Percentiles rank a stretch among this genome's conserved stretches.
Conservation (phyloP, 495 filamentous ascomycete species). For the Penicillium lividum region DNA sequence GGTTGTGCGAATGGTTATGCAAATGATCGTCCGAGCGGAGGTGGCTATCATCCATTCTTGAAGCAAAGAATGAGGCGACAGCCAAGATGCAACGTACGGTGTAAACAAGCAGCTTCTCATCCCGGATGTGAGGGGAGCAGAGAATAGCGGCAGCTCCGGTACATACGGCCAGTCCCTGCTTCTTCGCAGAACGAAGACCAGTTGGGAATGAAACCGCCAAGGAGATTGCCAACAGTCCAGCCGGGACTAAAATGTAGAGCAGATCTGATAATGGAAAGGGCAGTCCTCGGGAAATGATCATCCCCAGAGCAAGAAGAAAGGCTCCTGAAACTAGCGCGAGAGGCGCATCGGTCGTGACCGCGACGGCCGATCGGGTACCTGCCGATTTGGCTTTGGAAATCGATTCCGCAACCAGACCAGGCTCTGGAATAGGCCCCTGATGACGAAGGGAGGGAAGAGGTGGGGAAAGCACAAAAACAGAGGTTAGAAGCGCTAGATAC, state of each 20-base stretch:
- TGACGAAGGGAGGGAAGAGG: conserved; percentile 37
- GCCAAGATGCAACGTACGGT: conserved; percentile 32
- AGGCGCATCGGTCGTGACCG: conserved; percentile 30
- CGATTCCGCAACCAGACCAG: conserved; percentile 29
- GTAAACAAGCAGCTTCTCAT: conserved; percentile 34
- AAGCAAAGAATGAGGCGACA: conserved; percentile 36
- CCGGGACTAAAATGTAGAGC: conserved; percentile 26
- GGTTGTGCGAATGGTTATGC: conserved; percentile 33
- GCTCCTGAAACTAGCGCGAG: conserved; percentile 32
- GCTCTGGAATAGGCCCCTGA: conserved; percentile 26
- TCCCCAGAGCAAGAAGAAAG: conserved; percentile 22
- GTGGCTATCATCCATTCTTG: conserved; percentile 39
- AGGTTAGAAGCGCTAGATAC: conserved; percentile 46
- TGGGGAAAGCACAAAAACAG: conserved; percentile 44
- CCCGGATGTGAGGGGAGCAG: conserved; percentile 37
- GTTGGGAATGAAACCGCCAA: conserved; percentile 28
- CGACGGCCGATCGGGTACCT: conserved; percentile 15
- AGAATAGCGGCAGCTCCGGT: conserved; percentile 35
- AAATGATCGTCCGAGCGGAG: conserved; percentile 30
- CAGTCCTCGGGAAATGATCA: conserved; percentile 26
- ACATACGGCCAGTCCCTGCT: conserved; percentile 36
- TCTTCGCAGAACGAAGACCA: conserved; percentile 33
- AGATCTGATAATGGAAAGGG: conserved; percentile 27
- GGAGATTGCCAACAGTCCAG: conserved; percentile 34
- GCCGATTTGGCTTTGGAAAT: conserved; percentile 20